Percentiles rank a stretch among this genome's conserved stretches.
These are phyloP conservation scores for Parathielavia hyrcaniae DNA, from an alignment of 495 filamentous ascomycete species.

Conservation along the genomic window DNA sequence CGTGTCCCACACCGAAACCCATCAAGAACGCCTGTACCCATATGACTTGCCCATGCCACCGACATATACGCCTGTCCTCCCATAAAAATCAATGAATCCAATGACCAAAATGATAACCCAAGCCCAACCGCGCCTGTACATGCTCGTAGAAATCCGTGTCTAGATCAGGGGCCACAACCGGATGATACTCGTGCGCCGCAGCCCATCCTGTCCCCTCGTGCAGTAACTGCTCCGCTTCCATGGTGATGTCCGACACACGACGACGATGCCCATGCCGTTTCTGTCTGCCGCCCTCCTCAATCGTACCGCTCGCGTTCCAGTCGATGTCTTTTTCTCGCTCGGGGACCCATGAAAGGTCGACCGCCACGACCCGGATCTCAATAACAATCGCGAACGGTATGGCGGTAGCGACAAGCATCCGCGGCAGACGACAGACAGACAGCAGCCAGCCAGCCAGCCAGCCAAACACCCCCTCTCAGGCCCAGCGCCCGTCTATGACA, in stretches of 20 bases:
- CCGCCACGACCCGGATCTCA: too few species aligned
- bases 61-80: neutral
- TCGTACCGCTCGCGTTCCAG: too few species aligned
- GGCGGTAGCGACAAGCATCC: too few species aligned
- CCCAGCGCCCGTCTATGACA: conserved; percentile 39
- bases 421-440: neutral
- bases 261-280: too few species aligned
- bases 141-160: neutral
- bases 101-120: neutral
- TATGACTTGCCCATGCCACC: neutral
- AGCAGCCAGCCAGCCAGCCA: neutral
- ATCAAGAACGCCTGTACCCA: neutral
- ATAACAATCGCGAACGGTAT: too few species aligned
- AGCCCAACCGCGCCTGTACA: neutral
- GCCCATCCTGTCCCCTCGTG: neutral
- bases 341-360: too few species aligned
- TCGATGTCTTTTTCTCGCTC: too few species aligned
- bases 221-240: neutral
- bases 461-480: neutral
- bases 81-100: neutral
- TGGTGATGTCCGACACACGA: too few species aligned
- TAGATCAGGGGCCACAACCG: neutral
- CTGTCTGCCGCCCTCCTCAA: too few species aligned
- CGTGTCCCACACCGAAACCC: neutral
- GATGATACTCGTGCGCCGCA: neutral